Conservation (phyloP, 78 protist genomes). For the Planoprotostelium fungivorum region DNA sequence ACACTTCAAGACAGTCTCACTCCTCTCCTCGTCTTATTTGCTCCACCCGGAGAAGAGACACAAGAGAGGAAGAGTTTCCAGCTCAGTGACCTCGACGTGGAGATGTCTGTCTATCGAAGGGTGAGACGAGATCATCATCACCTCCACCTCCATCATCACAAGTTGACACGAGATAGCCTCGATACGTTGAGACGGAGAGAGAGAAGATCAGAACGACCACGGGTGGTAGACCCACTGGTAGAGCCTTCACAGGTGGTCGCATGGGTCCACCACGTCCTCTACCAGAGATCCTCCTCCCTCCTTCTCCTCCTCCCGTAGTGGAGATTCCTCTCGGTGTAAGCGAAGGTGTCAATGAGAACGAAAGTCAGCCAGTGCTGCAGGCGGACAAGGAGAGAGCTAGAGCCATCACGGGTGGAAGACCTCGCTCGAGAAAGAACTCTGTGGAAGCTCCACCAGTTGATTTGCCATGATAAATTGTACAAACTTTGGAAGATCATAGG, state of each 20-base stretch:
- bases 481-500: too few relatives aligned
- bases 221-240: background rate
- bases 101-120: background rate
- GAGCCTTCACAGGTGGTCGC: background rate
- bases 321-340: background rate
- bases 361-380: background rate
- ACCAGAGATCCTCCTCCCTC: background rate
- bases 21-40: background rate
- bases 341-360: background rate
- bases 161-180: background rate
- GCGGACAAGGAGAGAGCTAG: background rate
- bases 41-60: background rate
- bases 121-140: too few relatives aligned
- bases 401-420: background rate
- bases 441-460: background rate
- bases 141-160: too few relatives aligned
- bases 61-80: background rate
- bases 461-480: background rate
- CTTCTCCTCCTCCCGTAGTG: background rate
- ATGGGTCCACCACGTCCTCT: background rate
- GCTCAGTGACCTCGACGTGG: background rate
- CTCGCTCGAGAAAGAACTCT: background rate
- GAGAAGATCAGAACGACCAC: background rate
- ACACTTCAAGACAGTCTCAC: background rate
- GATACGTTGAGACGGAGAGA: background rate